Evolutionary conservation across 2,329 filamentous ascomycete species (phyloP).

Genomic region (Fusarium pseudoanthophilum): DNA sequence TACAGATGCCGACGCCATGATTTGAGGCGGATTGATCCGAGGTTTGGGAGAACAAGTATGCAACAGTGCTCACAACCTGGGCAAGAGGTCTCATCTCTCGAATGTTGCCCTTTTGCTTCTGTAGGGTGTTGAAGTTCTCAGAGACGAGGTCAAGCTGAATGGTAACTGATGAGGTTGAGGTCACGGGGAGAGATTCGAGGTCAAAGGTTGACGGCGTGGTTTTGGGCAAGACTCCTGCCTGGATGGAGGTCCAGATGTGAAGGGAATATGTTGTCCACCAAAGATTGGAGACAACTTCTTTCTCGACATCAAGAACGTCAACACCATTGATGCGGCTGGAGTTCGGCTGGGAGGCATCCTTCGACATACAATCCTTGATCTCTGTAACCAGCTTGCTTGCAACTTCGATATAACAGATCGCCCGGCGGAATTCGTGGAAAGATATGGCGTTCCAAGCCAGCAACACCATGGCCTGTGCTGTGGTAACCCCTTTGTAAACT

Average conservation of each 20-base stretch:
- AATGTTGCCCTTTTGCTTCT: conserved; percentile 50
- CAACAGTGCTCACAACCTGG: conserved; percentile 47
- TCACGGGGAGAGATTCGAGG: conserved; percentile 46
- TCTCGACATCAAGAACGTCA: conserved; percentile 54
- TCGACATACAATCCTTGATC: conserved; percentile 48
- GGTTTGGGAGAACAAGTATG: conserved; percentile 41
- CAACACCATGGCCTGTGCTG: conserved; percentile 49
- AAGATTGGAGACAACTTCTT: conserved; percentile 52
- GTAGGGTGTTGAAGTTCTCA: conserved; percentile 51
- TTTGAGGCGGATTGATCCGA: conserved; percentile 40
- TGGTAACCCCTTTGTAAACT: conserved; percentile 49
- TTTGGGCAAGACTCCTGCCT: conserved; percentile 47
- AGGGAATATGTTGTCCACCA: conserved; percentile 54
- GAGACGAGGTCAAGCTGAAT: conserved; percentile 51
- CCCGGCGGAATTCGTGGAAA: conserved; percentile 46
- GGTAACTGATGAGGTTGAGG: conserved; percentile 45
- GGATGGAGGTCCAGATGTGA: conserved; percentile 53
- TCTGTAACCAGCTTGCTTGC: conserved; percentile 47
- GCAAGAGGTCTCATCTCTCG: conserved; percentile 51
- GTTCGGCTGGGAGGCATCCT: conserved; percentile 41
- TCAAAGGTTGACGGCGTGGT: conserved; percentile 40
- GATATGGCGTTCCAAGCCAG: conserved; percentile 53
- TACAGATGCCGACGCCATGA: conserved; percentile 40
- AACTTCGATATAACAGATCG: conserved; percentile 51
- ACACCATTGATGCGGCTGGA: conserved; percentile 55